A percentile compares a stretch with the other conserved stretches of the same genome.
Evolutionary conservation across 2,329 filamentous ascomycete species (phyloP).

Genomic region (Pseudogymnoascus sp.): DNA sequence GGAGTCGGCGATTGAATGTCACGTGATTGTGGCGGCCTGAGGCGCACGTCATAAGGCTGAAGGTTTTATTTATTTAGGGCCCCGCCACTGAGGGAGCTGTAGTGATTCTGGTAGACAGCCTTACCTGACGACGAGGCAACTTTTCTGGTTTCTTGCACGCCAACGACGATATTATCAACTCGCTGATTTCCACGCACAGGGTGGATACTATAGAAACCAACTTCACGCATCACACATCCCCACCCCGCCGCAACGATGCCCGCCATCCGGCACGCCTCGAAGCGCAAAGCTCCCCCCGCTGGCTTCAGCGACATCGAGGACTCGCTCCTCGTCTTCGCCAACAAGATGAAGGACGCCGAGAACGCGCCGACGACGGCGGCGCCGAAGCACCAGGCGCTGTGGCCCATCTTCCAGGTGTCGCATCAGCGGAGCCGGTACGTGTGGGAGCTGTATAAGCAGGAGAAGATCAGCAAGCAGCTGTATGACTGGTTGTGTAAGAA

Average conservation of each 20-base stretch:
- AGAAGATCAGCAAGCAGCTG: slow-evolving; percentile 83
- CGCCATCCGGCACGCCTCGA: slow-evolving; percentile 65
- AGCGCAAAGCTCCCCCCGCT: slow-evolving; percentile 74
- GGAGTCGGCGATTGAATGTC: slow-evolving; percentile 1
- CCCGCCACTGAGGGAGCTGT: neutral
- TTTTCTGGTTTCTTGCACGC: neutral
- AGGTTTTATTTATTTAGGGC: slow-evolving; percentile 5
- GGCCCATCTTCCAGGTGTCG: slow-evolving; percentile 96
- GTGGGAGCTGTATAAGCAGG: slow-evolving; percentile 95
- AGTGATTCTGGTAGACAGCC: neutral
- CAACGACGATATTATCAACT: neutral
- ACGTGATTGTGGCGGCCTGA: neutral
- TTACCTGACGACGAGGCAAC: neutral
- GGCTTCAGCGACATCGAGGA: slow-evolving; percentile 86
- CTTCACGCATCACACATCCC: neutral
- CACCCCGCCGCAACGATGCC: slow-evolving; percentile 50
- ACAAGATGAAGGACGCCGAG: slow-evolving; percentile 93
- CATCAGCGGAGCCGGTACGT: slow-evolving; percentile 90
- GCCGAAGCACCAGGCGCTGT: slow-evolving; percentile 80
- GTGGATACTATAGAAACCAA: neutral
- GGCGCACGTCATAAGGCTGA: neutral
- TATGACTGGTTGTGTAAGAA: slow-evolving; percentile 98
- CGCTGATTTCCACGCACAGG: neutral
- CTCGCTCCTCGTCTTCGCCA: slow-evolving; percentile 74
- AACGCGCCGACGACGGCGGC: slow-evolving; percentile 77